phyloP scores from a whole-genome alignment of 2,329 filamentous ascomycete genomes.

The Fusarium protoensiforme region DNA sequence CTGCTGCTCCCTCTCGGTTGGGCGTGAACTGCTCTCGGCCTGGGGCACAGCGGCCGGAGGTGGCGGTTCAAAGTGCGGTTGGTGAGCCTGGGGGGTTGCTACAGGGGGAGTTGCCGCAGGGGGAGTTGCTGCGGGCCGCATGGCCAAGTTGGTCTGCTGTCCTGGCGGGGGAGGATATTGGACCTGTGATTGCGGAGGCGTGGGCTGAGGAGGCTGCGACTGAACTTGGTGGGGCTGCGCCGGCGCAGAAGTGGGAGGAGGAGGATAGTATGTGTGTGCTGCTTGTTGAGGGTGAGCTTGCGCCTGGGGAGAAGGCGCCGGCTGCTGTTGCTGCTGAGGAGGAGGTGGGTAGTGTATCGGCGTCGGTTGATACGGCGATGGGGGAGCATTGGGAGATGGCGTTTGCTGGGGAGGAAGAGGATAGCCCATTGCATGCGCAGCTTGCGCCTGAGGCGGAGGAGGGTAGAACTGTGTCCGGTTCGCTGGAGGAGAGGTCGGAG shows the following conservation, averaged over 20 bases:
- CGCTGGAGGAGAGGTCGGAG: conserved; percentile 60
- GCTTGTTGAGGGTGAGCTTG: conserved; percentile 38
- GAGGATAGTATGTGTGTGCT: conserved; percentile 28
- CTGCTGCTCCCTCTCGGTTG: conserved; percentile 46
- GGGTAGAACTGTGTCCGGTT: conserved; percentile 59
- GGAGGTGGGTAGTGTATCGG: conserved; percentile 39
- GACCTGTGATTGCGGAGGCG: conserved; percentile 33
- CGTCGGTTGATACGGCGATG: conserved; percentile 33
- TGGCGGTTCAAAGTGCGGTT: conserved; percentile 43
- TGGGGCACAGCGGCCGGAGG: conserved; percentile 37
- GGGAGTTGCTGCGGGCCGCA: conserved; percentile 33
- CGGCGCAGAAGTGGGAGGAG: conserved; percentile 28
- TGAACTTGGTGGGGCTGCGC: conserved; percentile 33
- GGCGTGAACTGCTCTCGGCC: conserved; percentile 36
- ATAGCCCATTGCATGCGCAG: conserved; percentile 45
- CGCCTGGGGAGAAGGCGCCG: conserved; percentile 39
- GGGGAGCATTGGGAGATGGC: conserved; percentile 13
- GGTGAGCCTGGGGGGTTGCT: conserved; percentile 34
- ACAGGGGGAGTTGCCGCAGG: conserved; percentile 40
- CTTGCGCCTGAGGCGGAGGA: conserved; percentile 51
- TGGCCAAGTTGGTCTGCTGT: conserved; percentile 34
- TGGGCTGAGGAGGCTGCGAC: conserved; percentile 38
- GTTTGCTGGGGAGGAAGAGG: conserved; percentile 41
- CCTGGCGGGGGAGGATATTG: conserved; percentile 43
- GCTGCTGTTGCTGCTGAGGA: conserved; percentile 36